A percentile compares a stretch with the other conserved stretches of the same genome.
phyloP scores from a whole-genome alignment of 306 rosid species.

The Begonia loranthoides region DNA sequence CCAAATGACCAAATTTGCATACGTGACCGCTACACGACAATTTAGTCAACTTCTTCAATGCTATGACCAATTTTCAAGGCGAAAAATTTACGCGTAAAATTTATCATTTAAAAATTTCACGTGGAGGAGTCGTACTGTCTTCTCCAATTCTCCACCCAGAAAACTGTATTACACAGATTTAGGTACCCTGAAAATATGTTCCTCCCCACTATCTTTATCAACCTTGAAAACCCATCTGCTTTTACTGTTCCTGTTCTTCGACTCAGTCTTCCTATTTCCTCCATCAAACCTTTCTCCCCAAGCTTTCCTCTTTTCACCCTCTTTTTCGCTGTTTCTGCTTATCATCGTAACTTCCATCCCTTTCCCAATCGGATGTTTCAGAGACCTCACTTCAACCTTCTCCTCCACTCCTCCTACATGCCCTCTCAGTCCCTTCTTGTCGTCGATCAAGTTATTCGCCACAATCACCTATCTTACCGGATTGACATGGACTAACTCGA shows the following conservation, averaged over 20 bases:
- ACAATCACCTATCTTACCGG: conserved; percentile 41
- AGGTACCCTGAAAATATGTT: conserved; percentile 44
- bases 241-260: conserved; percentile 14
- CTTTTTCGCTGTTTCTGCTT: conserved; percentile 10
- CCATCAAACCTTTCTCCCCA: conserved; percentile 2
- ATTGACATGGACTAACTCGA: conserved; percentile 31
- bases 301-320: conserved; percentile 3
- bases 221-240: conserved; percentile 45
- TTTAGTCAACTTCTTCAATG: too few relatives aligned
- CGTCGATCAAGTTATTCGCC: conserved; percentile 35
- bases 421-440: conserved; percentile 23
- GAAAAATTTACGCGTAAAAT: too few relatives aligned
- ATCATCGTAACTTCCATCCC: conserved; percentile 46
- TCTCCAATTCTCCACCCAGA: too few relatives aligned
- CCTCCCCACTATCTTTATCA: conserved; percentile 64
- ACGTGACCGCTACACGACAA: too few relatives aligned
- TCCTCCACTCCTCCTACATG: conserved; percentile 20
- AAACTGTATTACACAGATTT: too few relatives aligned
- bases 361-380: conserved; percentile 36
- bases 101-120: too few relatives aligned
- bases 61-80: too few relatives aligned
- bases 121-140: too few relatives aligned
- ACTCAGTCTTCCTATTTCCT: conserved; percentile 1
- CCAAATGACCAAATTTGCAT: too few relatives aligned
- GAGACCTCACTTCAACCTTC: conserved; percentile 26